Base-by-base conservation (phyloP, 768 basidiomycete genomes). In the Chiua virens region DNA sequence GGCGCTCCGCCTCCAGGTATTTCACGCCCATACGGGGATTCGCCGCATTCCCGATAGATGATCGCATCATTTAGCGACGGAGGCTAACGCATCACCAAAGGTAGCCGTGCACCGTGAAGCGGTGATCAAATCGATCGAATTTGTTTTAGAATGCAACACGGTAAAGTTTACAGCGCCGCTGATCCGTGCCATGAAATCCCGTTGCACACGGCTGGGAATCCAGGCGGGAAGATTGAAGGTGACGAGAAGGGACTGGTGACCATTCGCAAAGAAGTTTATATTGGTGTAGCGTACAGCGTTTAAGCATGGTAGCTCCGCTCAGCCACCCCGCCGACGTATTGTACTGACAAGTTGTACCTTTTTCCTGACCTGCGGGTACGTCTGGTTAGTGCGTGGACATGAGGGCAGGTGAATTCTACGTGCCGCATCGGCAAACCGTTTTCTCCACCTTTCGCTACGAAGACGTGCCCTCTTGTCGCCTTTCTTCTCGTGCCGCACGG, bases 341-440 rank as follows among this genome's bases (percentile, higher is more conserved):
- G 83, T 83, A 54, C 80, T 79, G 57, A 92, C 90, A 30, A 92
- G 72, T 63, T 87, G 81, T 34, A 92, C 87, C 72, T 88, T 92
- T 73, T 82, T 81, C 68, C 90, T 81, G 54, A 92, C 89, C 90
- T 92, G 61, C n/a, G 57, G 51, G 47, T 50, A 52, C 50, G 40
- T 52, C 58, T 45, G 44, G 53, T 58, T 37, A 62, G 49, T 32
- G 39, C 38, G 28, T 45, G 50, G 38, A 54, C 38, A 62, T 50
- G 27, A 30, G 49, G 54, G 32, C 15, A 51, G 22, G 20, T 44
- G 13, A 22, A 39, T 23, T 52, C 44, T 45, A 58, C 82, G 57
- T 71, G 83, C 90, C 79, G 89, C 86, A 59, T 89, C 75, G 42
- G 89, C 85, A 69, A 92, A 93, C 53, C 78, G 81, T 61, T 77